Evolutionary conservation across 129 eudicot species (phyloP), one percentile per base, ranked within the genome.

Genomic region (Glebionis coronaria): DNA sequence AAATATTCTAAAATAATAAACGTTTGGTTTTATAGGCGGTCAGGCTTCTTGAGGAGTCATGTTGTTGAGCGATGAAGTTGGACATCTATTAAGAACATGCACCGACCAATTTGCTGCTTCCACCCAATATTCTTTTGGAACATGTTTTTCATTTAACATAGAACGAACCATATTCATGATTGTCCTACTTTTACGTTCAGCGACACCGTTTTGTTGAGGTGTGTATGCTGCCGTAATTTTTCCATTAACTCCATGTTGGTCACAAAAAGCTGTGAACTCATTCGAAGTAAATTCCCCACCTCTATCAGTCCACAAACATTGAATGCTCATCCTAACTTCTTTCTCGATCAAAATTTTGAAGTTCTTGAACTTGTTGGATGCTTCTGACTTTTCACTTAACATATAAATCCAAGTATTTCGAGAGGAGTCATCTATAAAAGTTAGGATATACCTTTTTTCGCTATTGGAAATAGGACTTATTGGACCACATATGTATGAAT

Each of bases 1-100:
- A 25, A 40, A 47, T 0, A 64, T 12, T 18, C 35, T 63, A 3
- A 73, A 15, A 11, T 73, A 42, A 2, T 13, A 1, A 0, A 54
- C 65, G 1, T 5, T 16, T 21, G 72, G 78, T 7, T 73, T 63
- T 1, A 4, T 3, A 2, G 57, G 58, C 8, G 8, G 12, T 49
- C 72, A 73, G 1, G 72, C 65, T 40, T 73, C 72, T 21, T 73
- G 58, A 10, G 78, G 64, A 15, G 72, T 65, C 5, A 11, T 53
- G 18, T 44, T 13, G 5, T 4, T 2, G 1, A 44, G 31, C 0
- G 12, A 5, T 14, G 10, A 14, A 13, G 56, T 25, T 2, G n/a
- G 40, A 16, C 12, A 19, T 45, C 56, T 20, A 9, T 64, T 64
- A 0, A 64, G 1, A 21, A 64, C 7, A 64, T 64, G 18, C 1